Base-by-base conservation (phyloP, 78 protist species). In the Emiliania huxleyi region DNA sequence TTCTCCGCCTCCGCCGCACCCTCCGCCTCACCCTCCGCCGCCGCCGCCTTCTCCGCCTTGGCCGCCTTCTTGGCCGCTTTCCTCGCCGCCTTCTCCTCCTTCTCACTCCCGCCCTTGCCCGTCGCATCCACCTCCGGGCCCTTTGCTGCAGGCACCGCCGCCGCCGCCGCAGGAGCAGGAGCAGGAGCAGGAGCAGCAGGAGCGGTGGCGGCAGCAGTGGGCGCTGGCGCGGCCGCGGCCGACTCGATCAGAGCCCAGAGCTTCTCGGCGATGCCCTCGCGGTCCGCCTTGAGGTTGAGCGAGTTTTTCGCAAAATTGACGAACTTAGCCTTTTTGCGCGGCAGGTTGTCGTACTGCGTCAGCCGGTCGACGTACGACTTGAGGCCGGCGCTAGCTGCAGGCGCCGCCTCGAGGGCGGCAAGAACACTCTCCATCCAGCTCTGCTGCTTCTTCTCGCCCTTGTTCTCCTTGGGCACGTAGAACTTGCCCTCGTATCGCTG, bases 221-320 rank as follows among this genome's bases (percentile, higher is more conserved):
- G n/a, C n/a, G n/a, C n/a, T n/a, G n/a, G n/a, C n/a, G n/a, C n/a
- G n/a, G n/a, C n/a, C n/a, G n/a, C n/a, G n/a, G 25, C 87, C 25
- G 21, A 0, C 43, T n/a, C 89, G 2, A 81, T 23, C 1, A 81
- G 0, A 0, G 1, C 56, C 89, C 89, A 81, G 2, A 81, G 46
- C 85, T 77, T 37, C 40, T 11, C 89, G 25, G n/a, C 49, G 38
- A 81, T 44, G n/a, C 38, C 56, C 89, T 81, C 19, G 25, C 33
- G 48, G 55, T 81, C 85, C 4, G 44, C 40, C 12, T 81, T 44
- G n/a, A 81, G 89, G 89, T 44, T 44, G 56, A 81, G 89, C 1
- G 89, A 81, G 38, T 81, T 81, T 15, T 81, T 81, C 25, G 89
- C 89, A 11, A 81, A 81, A 56, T 81, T 81, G 21, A 42, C 40